Evolutionary conservation across 2,329 filamentous ascomycete genomes (phyloP).

Genomic region (Phaeosphaeriaceae sp.): DNA sequence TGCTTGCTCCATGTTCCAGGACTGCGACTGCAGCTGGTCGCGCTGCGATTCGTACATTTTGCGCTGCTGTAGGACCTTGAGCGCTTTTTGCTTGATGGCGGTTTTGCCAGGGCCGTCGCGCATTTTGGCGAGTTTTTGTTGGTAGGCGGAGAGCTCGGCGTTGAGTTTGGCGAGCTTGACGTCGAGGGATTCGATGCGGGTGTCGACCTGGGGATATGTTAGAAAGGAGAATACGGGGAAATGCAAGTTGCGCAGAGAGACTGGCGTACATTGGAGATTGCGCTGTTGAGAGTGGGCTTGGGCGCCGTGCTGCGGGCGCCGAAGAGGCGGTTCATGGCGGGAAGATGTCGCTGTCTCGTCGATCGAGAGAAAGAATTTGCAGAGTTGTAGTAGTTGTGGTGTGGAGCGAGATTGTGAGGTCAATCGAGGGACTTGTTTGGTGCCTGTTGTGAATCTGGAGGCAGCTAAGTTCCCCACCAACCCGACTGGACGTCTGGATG

Average conservation of each 20-base stretch:
- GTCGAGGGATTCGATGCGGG: slow-evolving; percentile 84
- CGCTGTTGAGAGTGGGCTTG: slow-evolving; percentile 85
- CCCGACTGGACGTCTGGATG: not conserved
- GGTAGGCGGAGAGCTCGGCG: slow-evolving; percentile 86
- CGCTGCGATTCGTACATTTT: slow-evolving; percentile 95
- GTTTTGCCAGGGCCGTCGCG: slow-evolving; percentile 93
- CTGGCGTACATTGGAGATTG: slow-evolving; percentile 78
- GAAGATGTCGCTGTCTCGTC: not conserved
- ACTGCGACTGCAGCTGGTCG: slow-evolving; percentile 90
- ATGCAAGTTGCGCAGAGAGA: no score
- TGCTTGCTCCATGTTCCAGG: slow-evolving; percentile 99
- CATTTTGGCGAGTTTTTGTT: slow-evolving; percentile 88
- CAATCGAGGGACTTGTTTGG: not conserved
- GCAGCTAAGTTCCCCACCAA: slow-evolving; percentile 3
- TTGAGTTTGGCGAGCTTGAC: slow-evolving; percentile 94
- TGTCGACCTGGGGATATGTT: slow-evolving; percentile 68
- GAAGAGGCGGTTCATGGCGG: slow-evolving; percentile 92
- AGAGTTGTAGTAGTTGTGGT: not conserved
- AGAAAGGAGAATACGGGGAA: slow-evolving; percentile 10
- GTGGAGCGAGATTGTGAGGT: not conserved
- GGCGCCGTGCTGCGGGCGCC: slow-evolving; percentile 85
- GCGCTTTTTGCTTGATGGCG: slow-evolving; percentile 90
- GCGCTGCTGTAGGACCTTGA: slow-evolving; percentile 90
- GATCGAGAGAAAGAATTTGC: not conserved
- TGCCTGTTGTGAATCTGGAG: not conserved